phyloP scores from a whole-genome alignment of 2,329 filamentous ascomycete genomes.

The Lecanicillium sp. region DNA sequence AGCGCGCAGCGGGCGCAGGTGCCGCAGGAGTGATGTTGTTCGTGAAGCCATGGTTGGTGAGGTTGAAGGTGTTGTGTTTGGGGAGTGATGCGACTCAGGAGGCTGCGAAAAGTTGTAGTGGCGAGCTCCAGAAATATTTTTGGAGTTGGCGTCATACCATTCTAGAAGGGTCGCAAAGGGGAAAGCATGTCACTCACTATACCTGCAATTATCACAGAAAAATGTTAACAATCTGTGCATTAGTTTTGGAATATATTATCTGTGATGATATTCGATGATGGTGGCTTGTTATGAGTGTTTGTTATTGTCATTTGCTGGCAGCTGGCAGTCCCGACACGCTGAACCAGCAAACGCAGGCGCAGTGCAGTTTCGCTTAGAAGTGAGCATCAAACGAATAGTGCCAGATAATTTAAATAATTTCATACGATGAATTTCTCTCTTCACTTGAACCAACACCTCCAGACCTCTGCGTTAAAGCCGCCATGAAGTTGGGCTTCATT shows the following conservation, averaged over 20 bases:
- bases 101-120: neutral
- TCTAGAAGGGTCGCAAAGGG: neutral
- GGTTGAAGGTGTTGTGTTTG: neutral
- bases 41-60: slow-evolving; percentile 25
- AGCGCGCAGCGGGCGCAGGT: slow-evolving; percentile 11
- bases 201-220: neutral
- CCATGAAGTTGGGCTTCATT: slow-evolving; percentile 12
- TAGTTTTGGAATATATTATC: too few relatives aligned
- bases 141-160: slow-evolving; percentile 4
- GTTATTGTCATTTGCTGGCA: neutral
- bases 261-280: too few relatives aligned
- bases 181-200: neutral
- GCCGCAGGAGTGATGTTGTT: slow-evolving; percentile 17
- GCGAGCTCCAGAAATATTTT: slow-evolving; percentile 10
- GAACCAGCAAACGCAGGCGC: slow-evolving; percentile 13
- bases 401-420: neutral
- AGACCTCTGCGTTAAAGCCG: neutral
- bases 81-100: neutral
- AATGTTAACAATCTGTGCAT: too few relatives aligned
- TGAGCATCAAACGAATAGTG: neutral
- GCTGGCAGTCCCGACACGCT: neutral
- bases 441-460: too few relatives aligned
- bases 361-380: neutral
- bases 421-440: neutral
- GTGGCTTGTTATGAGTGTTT: too few relatives aligned